phyloP scores from a whole-genome alignment of 129 eudicot species.

The Logfia minima region DNA sequence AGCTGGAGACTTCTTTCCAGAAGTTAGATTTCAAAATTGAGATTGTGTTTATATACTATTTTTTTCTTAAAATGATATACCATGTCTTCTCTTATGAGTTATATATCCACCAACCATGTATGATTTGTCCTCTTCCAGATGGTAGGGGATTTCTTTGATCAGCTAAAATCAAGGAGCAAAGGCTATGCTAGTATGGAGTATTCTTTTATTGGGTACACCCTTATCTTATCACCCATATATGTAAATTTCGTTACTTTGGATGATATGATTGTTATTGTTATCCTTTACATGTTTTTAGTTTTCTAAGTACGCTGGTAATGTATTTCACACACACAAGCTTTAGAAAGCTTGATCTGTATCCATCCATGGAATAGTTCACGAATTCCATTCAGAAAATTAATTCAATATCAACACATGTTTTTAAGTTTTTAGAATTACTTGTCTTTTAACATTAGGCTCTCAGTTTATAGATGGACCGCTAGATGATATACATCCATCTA shows the following conservation, averaged over 20 bases:
- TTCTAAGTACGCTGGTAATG: too few relatives aligned
- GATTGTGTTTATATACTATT: not conserved
- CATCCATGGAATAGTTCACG: not conserved
- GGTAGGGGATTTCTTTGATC: conserved; percentile 99
- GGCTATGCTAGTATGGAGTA: conserved; percentile 99
- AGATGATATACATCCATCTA: conserved; percentile 13
- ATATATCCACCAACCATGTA: not conserved
- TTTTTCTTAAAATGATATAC: not conserved
- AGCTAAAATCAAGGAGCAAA: conserved; percentile 95
- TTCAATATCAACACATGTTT: not conserved
- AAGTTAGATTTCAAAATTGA: not conserved
- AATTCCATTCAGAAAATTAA: not conserved
- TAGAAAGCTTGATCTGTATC: too few relatives aligned
- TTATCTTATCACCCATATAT: not conserved
- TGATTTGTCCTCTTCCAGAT: conserved; percentile 51
- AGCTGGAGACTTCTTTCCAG: not conserved
- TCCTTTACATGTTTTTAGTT: not conserved
- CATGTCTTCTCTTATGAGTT: conserved; percentile 12
- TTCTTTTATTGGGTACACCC: conserved; percentile 75
- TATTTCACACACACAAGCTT: not conserved
- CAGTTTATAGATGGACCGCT: conserved; percentile 10
- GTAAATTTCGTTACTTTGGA: not conserved
- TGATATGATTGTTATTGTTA: not conserved
- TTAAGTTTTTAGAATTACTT: conserved; percentile 13
- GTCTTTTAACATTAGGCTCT: not conserved